phyloP scores from a whole-genome alignment of 1,284 basidiomycete genomes.

The Tetrapyrgos nigripes region DNA sequence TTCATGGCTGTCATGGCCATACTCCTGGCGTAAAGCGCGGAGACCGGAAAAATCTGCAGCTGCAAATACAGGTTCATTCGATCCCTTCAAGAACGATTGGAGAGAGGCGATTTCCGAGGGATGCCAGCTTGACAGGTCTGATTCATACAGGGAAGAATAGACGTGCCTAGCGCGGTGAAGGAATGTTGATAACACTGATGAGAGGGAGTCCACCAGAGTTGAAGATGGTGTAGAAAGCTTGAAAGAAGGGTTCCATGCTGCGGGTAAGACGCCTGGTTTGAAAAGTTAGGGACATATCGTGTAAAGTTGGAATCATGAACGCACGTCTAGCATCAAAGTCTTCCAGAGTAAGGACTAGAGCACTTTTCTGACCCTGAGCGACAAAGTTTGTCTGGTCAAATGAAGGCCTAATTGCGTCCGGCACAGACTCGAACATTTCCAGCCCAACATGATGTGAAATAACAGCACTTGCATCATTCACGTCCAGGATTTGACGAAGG shows the following conservation, averaged over 20 bases:
- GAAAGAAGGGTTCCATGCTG: conserved; percentile 52
- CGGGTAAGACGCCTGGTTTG: conserved; percentile 55
- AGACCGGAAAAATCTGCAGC: conserved; percentile 65
- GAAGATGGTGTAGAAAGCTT: conserved; percentile 35
- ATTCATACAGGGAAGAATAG: conserved; percentile 59
- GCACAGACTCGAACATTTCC: conserved; percentile 64
- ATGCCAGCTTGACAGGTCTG: conserved; percentile 40
- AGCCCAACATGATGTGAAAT: conserved; percentile 75
- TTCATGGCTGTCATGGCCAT: conserved; percentile 59
- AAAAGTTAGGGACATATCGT: conserved; percentile 13
- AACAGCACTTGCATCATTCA: conserved; percentile 60
- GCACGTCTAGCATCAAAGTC: conserved; percentile 64
- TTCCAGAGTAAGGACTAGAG: conserved; percentile 62
- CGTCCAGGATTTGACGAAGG: conserved; percentile 46
- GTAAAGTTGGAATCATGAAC: conserved; percentile 22
- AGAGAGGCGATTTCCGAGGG: conserved; percentile 50
- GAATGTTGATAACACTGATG: conserved; percentile 60
- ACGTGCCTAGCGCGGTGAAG: conserved; percentile 61
- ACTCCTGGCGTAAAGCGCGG: conserved; percentile 47
- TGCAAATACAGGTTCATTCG: conserved; percentile 56
- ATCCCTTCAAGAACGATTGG: conserved; percentile 54
- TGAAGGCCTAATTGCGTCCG: conserved; percentile 37
- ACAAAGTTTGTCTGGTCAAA: conserved; percentile 59
- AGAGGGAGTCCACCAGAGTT: conserved; percentile 43
- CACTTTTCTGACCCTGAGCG: conserved; percentile 57